These are phyloP conservation scores for Colletotrichum sp. DNA, from an alignment of 2,329 filamentous ascomycete species.

Conservation along the genomic window DNA sequence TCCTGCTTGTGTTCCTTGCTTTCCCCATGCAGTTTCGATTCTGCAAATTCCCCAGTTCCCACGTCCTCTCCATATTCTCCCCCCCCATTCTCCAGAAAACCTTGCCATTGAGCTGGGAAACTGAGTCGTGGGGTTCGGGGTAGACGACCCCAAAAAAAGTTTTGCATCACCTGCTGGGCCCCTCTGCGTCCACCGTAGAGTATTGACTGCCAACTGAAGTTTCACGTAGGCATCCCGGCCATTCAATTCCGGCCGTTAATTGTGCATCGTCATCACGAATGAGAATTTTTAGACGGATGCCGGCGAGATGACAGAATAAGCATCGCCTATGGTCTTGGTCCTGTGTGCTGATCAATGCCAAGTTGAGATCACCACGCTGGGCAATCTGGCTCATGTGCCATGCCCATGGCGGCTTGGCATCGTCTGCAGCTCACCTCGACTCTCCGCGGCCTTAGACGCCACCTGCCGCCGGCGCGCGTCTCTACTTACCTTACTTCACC, in stretches of 20 bases:
- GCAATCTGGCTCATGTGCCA: neutral
- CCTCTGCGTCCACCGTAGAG: neutral
- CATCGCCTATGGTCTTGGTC: neutral
- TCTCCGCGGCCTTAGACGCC: neutral
- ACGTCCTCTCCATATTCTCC: conserved; percentile 1
- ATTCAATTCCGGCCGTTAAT: neutral
- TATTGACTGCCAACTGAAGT: neutral
- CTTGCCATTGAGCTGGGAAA: neutral
- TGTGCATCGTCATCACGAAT: neutral
- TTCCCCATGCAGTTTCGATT: neutral
- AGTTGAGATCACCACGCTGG: neutral
- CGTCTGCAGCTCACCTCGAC: neutral
- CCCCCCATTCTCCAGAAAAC: conserved; percentile 14
- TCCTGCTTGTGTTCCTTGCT: neutral
- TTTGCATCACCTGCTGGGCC: neutral
- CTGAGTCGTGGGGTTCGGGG: conserved; percentile 2
- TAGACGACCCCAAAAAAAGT: neutral
- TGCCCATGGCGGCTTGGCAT: neutral
- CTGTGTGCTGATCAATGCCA: neutral
- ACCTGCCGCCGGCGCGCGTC: neutral
- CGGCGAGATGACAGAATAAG: neutral
- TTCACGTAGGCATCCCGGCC: neutral
- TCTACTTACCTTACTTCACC: neutral
- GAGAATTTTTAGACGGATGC: neutral
- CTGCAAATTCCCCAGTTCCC: neutral